Base-by-base conservation (phyloP, 441 rosid genomes). In the Pelargonium cotyledonis region DNA sequence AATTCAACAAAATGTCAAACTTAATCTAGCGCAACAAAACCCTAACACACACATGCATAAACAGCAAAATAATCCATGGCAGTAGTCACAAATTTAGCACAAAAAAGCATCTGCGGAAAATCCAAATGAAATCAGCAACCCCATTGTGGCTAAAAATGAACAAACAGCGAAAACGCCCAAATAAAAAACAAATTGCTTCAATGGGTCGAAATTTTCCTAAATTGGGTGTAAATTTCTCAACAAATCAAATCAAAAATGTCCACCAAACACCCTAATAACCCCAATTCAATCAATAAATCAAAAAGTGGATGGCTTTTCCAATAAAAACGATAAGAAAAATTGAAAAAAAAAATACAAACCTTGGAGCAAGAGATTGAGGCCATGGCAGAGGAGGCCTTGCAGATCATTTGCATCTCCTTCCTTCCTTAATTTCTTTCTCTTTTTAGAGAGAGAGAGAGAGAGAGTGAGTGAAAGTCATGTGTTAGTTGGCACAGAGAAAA, bases 311-410 rank as follows among this genome's bases (percentile, higher is more conserved):
- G 23, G 14, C 8, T 26, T 53, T 35, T n/a, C 58, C 23, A 19
- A 12, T 44, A 12, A 68, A 63, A 8, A 15, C n/a, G 47, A 60
- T 7, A 16, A 7, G 6, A 47, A 62, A 14, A 8, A 26, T 16
- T 19, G 6, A 47, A 31, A n/a, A 16, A 41, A 11, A 44, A 73
- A 41, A 41, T 11, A 75, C 75, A 68, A 71, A 94, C 96, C 92
- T 81, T 84, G 26, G 95, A 78, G 78, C 91, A 79, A 75, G 89
- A 82, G 72, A 90, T 70, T 82, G 89, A 83, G 72, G 98, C 82
- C 92, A 87, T 83, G 64, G 90, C 85, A 68, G 82, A 88, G 66
- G 98, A 93, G 67, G 94, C 89, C 73, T 82, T 89, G 65, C 85
- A 81, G 83, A 93, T 86, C 78, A 85, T 80, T 61, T 87, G 89